Conservation (phyloP, 257 asterid genomes). For the Gentiana macrophylla region DNA sequence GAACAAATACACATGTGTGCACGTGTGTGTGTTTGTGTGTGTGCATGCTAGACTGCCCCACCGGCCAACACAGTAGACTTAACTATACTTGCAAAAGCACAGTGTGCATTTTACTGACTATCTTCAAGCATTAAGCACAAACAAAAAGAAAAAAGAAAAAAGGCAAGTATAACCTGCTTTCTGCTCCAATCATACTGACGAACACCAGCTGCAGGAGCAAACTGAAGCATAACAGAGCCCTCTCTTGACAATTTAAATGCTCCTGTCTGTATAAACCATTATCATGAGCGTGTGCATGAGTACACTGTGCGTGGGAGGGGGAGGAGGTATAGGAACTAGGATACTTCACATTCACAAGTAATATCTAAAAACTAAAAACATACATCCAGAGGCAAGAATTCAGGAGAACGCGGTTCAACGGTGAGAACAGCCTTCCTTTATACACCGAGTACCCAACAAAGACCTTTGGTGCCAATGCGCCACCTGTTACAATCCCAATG, state of each 20-base stretch:
- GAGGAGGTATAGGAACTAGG: too few relatives aligned
- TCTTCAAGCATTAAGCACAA: background rate
- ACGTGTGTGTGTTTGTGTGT: too few relatives aligned
- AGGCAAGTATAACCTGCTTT: conserved; percentile 55
- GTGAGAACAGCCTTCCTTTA: conserved; percentile 91
- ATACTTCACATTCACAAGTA: too few relatives aligned
- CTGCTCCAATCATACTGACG: conserved; percentile 96
- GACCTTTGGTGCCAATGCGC: conserved; percentile 43
- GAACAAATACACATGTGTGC: too few relatives aligned
- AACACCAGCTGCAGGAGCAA: conserved; percentile 82
- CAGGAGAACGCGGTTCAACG: conserved; percentile 79
- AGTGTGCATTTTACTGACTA: too few relatives aligned
- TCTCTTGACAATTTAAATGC: conserved; percentile 82
- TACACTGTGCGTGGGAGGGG: too few relatives aligned
- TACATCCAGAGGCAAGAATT: conserved; percentile 73
- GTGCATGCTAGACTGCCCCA: too few relatives aligned
- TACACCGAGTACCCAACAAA: conserved; percentile 77
- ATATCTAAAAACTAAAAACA: conserved; percentile 7
- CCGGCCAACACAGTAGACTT: too few relatives aligned
- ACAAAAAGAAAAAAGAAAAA: background rate
- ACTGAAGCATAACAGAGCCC: conserved; percentile 75
- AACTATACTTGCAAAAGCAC: too few relatives aligned
- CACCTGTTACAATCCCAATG: conserved; percentile 27
- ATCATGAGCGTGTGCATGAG: too few relatives aligned
- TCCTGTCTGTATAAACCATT: conserved; percentile 51